These are phyloP conservation scores for Boletellus ananas DNA, from an alignment of 768 basidiomycete genomes.

Conservation along the genomic window DNA sequence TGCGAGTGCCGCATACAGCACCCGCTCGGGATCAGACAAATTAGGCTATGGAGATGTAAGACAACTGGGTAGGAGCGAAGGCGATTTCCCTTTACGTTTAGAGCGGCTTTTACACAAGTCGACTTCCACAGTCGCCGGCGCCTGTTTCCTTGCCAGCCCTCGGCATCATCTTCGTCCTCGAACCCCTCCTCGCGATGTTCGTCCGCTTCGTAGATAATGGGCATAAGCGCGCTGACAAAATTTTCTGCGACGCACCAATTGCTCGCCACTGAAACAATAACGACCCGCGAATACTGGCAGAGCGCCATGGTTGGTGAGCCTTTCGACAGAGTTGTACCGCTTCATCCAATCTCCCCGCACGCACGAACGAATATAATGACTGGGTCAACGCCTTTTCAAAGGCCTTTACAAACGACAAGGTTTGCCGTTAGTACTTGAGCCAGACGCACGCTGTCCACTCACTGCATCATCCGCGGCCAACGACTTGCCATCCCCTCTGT, in stretches of 20 bases:
- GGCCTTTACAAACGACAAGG: conserved; percentile 43
- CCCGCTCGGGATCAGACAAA: conserved; percentile 73
- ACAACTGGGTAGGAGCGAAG: neutral
- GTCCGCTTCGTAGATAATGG: conserved; percentile 40
- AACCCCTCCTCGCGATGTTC: conserved; percentile 46
- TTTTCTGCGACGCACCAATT: conserved; percentile 48
- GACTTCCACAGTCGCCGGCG: conserved; percentile 84
- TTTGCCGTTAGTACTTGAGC: neutral
- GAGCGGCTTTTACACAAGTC: conserved; percentile 73
- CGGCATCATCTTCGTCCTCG: conserved; percentile 40
- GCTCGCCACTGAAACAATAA: conserved; percentile 72
- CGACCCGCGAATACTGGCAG: conserved; percentile 84
- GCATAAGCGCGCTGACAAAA: conserved; percentile 20
- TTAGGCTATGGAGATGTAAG: conserved; percentile 37
- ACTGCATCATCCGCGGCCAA: conserved; percentile 80
- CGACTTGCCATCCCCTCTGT: conserved; percentile 51
- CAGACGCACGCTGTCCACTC: conserved; percentile 22
- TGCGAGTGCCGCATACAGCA: conserved; percentile 80
- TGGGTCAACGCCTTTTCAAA: conserved; percentile 78
- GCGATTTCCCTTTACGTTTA: conserved; percentile 47
- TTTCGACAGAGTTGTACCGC: conserved; percentile 79
- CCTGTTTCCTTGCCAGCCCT: conserved; percentile 70
- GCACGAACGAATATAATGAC: conserved; percentile 75
- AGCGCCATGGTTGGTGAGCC: conserved; percentile 89
- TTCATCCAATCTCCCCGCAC: conserved; percentile 81